These are phyloP conservation scores for Nitzschia palea DNA, from an alignment of 108 stramenopile genomes.

Conservation along the genomic window DNA sequence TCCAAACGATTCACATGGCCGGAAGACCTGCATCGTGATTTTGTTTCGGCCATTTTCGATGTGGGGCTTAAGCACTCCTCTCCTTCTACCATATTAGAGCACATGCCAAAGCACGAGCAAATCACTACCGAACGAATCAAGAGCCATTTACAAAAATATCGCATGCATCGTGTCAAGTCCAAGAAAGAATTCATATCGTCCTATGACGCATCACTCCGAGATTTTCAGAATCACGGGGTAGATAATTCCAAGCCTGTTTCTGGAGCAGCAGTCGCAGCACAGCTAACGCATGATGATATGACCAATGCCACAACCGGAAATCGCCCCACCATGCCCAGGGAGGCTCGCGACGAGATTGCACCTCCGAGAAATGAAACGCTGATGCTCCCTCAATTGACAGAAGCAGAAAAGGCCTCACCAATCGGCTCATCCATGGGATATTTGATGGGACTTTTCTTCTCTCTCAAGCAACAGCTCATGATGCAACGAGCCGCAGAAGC, in stretches of 20 bases:
- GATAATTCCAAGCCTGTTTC: slow-evolving; percentile 34
- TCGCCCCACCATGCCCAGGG: neutral
- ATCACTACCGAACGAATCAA: slow-evolving; percentile 95
- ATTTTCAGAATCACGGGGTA: slow-evolving; percentile 44
- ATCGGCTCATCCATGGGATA: slow-evolving; percentile 79
- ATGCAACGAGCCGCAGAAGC: slow-evolving; percentile 45
- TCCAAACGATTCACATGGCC: slow-evolving; percentile 90
- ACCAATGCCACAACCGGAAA: slow-evolving; percentile 9
- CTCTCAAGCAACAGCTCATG: slow-evolving; percentile 70
- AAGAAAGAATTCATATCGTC: slow-evolving; percentile 90
- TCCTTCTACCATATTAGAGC: slow-evolving; percentile 88
- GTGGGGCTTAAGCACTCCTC: slow-evolving; percentile 92
- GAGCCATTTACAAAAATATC: slow-evolving; percentile 95
- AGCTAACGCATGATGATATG: slow-evolving; percentile 47
- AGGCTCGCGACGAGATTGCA: neutral
- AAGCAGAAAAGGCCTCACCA: slow-evolving; percentile 71
- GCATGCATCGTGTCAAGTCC: slow-evolving; percentile 82
- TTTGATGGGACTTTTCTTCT: slow-evolving; percentile 82
- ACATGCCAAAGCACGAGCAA: slow-evolving; percentile 79
- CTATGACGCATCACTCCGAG: slow-evolving; percentile 64
- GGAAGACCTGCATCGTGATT: slow-evolving; percentile 83
- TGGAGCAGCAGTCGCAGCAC: slow-evolving; percentile 69
- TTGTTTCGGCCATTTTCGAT: slow-evolving; percentile 93
- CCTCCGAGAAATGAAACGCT: slow-evolving; percentile 24
- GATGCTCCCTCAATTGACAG: slow-evolving; percentile 63